Evolutionary conservation across 805 yeast species (phyloP).

Genomic region (Sugiyamaella floridensis): DNA sequence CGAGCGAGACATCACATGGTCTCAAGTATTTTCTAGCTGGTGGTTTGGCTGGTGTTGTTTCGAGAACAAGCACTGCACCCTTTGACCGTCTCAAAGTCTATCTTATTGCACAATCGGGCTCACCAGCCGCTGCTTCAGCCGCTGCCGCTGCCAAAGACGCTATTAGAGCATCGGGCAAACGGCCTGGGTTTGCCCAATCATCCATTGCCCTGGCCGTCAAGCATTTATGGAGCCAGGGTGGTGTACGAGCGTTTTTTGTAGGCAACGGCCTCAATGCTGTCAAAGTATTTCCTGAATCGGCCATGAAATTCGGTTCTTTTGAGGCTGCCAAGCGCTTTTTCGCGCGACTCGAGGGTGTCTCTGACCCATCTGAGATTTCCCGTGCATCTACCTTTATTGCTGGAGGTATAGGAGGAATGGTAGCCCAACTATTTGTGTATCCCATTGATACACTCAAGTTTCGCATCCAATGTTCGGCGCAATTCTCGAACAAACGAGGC

Average conservation of each 20-base stretch:
- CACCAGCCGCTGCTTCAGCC: constrained; percentile 11
- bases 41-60: constrained; percentile 90
- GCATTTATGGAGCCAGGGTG: constrained; percentile 81
- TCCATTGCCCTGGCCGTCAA: constrained; percentile 57
- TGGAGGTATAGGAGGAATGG: constrained; percentile 95
- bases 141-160: constrained; percentile 5
- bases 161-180: constrained; percentile 22
- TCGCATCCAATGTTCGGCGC: constrained; percentile 85
- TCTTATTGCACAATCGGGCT: constrained; percentile 72
- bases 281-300: constrained; percentile 94
- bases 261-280: constrained; percentile 92
- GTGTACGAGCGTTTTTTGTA: constrained; percentile 79
- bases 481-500: constrained; percentile 57
- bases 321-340: constrained; percentile 76
- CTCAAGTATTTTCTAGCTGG: constrained; percentile 91
- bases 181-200: neutral
- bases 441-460: constrained; percentile 94
- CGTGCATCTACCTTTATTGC: constrained; percentile 76
- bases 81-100: constrained; percentile 92
- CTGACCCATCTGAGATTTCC: constrained; percentile 63
- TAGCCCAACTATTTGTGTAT: constrained; percentile 85
- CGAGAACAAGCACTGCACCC: constrained; percentile 95
- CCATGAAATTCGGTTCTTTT: constrained; percentile 94
- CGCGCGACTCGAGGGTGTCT: constrained; percentile 68
- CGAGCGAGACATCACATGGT: constrained; percentile 71